Conservation (phyloP, 2,329 filamentous ascomycete genomes). For the Verticillium dahliae region DNA sequence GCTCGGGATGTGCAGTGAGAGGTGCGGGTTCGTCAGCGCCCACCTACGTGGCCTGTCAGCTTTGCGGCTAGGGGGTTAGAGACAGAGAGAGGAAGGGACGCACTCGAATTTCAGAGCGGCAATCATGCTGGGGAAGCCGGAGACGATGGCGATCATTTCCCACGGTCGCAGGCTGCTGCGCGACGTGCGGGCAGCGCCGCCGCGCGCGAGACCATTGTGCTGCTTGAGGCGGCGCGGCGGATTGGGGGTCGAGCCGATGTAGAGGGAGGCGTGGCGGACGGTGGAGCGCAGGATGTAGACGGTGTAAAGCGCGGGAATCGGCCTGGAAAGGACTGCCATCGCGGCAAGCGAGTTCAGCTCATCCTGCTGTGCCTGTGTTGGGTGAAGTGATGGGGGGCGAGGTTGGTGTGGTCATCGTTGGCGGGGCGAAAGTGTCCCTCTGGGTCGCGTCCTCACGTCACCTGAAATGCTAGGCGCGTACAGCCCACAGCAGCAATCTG, state of each 20-base stretch:
- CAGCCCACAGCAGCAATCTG: background rate
- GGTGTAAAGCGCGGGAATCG: slow-evolving; percentile 83
- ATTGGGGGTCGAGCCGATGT: slow-evolving; percentile 89
- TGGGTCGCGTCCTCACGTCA: background rate
- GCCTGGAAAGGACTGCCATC: slow-evolving; percentile 40
- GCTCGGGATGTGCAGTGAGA: slow-evolving; percentile 69
- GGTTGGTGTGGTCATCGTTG: background rate
- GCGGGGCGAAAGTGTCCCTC: background rate
- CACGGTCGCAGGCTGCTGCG: slow-evolving; percentile 67
- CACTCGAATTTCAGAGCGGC: slow-evolving; percentile 93
- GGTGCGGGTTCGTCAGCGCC: slow-evolving; percentile 83
- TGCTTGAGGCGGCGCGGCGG: slow-evolving; percentile 79
- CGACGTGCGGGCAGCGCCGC: slow-evolving; percentile 66
- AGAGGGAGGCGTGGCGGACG: slow-evolving; percentile 63
- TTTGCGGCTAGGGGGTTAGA: background rate
- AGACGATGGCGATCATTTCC: slow-evolving; percentile 83
- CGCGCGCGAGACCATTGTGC: slow-evolving; percentile 80
- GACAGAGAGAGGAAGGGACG: background rate
- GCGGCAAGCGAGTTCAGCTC: slow-evolving; percentile 11
- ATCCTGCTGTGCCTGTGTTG: slow-evolving; percentile 6
- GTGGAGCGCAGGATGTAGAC: slow-evolving; percentile 89
- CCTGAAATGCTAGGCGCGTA: background rate
- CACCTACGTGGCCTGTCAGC: slow-evolving; percentile 49
- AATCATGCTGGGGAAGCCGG: slow-evolving; percentile 80
- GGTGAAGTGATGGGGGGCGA: background rate